Conservation (phyloP, 2,329 filamentous ascomycete species). For the Amauroascus niger region DNA sequence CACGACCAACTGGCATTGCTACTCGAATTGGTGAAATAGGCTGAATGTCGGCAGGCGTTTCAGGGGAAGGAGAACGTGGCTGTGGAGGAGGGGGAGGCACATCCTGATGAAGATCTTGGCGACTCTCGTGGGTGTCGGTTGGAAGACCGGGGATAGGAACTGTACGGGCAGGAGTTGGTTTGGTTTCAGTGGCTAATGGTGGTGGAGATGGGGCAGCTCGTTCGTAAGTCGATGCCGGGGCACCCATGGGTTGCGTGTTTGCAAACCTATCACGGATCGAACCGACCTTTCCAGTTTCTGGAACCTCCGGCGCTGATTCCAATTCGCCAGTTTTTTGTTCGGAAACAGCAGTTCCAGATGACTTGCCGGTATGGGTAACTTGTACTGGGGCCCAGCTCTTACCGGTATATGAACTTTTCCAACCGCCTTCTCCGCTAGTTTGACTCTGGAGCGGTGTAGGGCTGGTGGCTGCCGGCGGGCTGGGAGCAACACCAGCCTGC, state of each 20-base stretch:
- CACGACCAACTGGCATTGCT: slow-evolving; percentile 71
- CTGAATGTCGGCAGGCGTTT: slow-evolving; percentile 40
- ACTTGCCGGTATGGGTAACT: slow-evolving; percentile 60
- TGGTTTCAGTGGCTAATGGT: slow-evolving; percentile 56
- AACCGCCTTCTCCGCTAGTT: slow-evolving; percentile 61
- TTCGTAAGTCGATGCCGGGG: slow-evolving; percentile 30
- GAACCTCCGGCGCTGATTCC: slow-evolving; percentile 38
- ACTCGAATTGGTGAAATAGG: slow-evolving; percentile 70
- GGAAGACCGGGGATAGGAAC: slow-evolving; percentile 72
- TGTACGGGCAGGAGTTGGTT: slow-evolving; percentile 57
- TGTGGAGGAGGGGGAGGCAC: slow-evolving; percentile 35
- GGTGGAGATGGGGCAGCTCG: slow-evolving; percentile 45
- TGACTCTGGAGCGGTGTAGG: slow-evolving; percentile 52
- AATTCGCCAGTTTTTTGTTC: slow-evolving; percentile 6
- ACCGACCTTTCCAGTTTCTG: slow-evolving; percentile 56
- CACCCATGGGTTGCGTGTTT: slow-evolving; percentile 57
- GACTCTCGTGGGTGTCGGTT: slow-evolving; percentile 45
- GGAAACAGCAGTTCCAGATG: slow-evolving; percentile 34
- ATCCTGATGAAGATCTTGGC: slow-evolving; percentile 33
- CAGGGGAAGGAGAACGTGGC: slow-evolving; percentile 37
- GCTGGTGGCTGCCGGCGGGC: slow-evolving; percentile 30
- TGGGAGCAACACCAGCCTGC: slow-evolving; percentile 51
- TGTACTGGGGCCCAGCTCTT: slow-evolving; percentile 85
- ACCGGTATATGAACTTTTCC: slow-evolving; percentile 84
- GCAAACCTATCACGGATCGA: slow-evolving; percentile 77